Conservation (phyloP, 148 eudicot species). For the Fagopyrum tataricum region DNA sequence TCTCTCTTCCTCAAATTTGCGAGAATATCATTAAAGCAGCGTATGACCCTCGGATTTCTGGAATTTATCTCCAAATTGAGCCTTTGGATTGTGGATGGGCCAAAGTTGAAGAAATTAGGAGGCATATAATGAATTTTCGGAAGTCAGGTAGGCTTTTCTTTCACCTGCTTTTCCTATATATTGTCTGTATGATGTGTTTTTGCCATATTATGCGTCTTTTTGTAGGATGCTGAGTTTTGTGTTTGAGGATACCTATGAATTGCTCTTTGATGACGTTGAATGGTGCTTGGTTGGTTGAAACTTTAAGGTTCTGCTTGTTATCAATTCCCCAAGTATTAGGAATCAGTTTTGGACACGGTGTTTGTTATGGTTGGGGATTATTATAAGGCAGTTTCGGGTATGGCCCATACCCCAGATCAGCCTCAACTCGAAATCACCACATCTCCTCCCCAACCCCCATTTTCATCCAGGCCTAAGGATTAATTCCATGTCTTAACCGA, state of each 20-base stretch:
- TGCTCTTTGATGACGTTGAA: background rate
- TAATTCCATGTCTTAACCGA: background rate
- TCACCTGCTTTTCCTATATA: background rate
- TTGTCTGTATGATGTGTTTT: constrained; percentile 5
- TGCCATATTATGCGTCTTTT: background rate
- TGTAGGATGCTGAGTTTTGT: background rate
- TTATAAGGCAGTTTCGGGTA: background rate
- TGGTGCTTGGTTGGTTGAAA: too few species aligned
- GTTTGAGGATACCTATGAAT: background rate
- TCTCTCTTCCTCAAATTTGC: constrained; percentile 92
- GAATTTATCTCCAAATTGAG: constrained; percentile 86
- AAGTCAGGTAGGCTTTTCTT: constrained; percentile 56
- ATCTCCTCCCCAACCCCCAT: too few species aligned
- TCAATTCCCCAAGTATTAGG: background rate
- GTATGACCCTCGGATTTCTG: constrained; percentile 87
- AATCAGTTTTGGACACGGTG: background rate
- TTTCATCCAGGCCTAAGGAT: background rate
- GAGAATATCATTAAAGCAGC: constrained; percentile 90
- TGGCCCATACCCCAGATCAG: background rate
- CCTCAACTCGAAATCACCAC: background rate
- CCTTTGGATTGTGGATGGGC: constrained; percentile 86
- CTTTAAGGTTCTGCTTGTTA: too few species aligned
- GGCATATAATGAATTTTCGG: constrained; percentile 77
- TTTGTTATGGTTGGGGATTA: background rate
- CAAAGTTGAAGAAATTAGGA: constrained; percentile 82